Evolutionary conservation across 345 rosid species (phyloP), one percentile per base, ranked within the genome.

Genomic region (Gynandropsis gynandra): DNA sequence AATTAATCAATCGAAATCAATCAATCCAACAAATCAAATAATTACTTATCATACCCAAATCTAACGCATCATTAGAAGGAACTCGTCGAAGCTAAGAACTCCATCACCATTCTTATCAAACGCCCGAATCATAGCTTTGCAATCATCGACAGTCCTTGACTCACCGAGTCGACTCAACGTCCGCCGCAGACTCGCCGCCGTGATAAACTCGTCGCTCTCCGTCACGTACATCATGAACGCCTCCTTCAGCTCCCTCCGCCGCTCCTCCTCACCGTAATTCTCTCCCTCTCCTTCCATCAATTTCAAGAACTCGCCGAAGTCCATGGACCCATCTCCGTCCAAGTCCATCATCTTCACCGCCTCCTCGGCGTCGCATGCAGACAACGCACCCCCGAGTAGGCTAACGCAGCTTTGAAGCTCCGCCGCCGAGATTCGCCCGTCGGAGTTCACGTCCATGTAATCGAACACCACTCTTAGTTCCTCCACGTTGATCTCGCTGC

Each of bases 71-170:
- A 81, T 85, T 16, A 72, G 12, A 16, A 69, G 42, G 61, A 85
- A 85, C 75, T 85, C 95, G 17, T 77, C 76, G 43, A 81, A 85
- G 72, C 64, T 69, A 36, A 85, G 79, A 43, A 79, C 79, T 1
- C 87, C 95, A 49, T 85, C 85, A 4, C 78, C 87, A 9, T 81
- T 61, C n/a, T 74, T 69, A 65, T 85, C 89, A 56, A 79, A 85
- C 20, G 67, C 53, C 14, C 68, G 43, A 45, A 85, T 81, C 84
- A 85, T 85, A 18, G 65, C 66, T 62, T 68, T 66, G 42, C 95
- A 81, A 7, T 79, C 78, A 6, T 75, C 70, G 16, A 72, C 42
- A 7, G 82, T 72, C 48, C 60, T 64, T 21, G 65, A 56, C 70
- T 81, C 74, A 0, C 95, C 87, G 8, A 81, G 65, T 29, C 79